These are phyloP conservation scores for Ramaria sp. DNA, from an alignment of 768 basidiomycete species.

Conservation along the genomic window DNA sequence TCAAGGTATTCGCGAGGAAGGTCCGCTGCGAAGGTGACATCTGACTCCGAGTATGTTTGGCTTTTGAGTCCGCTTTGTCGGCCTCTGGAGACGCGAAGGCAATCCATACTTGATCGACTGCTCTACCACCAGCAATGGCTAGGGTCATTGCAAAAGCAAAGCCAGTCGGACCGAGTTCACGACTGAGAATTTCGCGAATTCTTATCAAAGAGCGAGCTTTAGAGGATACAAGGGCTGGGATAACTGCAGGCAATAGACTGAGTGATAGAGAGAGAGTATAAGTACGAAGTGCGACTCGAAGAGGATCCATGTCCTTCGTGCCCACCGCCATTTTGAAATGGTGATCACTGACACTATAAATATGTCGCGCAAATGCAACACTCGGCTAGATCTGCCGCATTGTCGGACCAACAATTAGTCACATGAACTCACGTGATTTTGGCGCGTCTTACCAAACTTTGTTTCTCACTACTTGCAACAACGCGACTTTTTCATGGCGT, in stretches of 20 bases:
- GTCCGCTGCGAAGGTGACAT: constrained; percentile 35
- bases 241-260: constrained; percentile 52
- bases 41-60: constrained; percentile 12
- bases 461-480: background rate
- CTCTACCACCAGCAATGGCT: constrained; percentile 53
- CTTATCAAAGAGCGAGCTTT: constrained; percentile 14
- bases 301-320: background rate
- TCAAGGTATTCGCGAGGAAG: constrained; percentile 45
- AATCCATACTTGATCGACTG: constrained; percentile 37
- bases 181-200: constrained; percentile 32
- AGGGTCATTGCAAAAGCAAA: constrained; percentile 62
- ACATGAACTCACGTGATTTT: background rate
- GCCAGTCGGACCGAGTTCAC: constrained; percentile 49
- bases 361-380: no score
- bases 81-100: background rate
- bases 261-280: constrained; percentile 56
- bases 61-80: background rate
- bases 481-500: background rate
- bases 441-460: background rate
- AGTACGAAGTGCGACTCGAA: constrained; percentile 43
- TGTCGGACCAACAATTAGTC: background rate
- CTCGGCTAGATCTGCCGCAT: no score
- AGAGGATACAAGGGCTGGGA: constrained; percentile 37
- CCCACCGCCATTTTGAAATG: no score
- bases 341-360: no score